These are phyloP conservation scores for Nakazawaea anatomiae DNA, from an alignment of 805 yeast species.

Conservation along the genomic window DNA sequence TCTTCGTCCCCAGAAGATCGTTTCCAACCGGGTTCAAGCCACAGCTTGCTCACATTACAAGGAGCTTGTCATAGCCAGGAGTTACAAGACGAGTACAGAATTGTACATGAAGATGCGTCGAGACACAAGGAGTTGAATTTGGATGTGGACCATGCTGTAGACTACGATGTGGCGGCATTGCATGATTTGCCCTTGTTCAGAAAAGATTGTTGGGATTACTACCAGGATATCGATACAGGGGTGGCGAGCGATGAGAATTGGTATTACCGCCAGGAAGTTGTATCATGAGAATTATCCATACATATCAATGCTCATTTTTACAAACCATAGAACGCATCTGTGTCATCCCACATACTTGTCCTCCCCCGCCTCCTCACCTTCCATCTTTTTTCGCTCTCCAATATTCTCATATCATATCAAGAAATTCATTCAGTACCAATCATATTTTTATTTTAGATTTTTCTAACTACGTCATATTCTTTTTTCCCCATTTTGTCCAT, in stretches of 20 bases:
- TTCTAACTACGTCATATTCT: no score
- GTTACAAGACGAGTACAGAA: slow-evolving; percentile 32
- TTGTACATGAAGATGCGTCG: slow-evolving; percentile 9
- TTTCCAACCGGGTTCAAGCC: no score
- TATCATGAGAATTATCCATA: no score
- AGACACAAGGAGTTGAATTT: slow-evolving; percentile 1
- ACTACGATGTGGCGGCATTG: not conserved
- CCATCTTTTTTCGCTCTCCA: no score
- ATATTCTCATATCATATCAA: no score
- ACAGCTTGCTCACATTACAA: slow-evolving; percentile 15
- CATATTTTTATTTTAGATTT: no score
- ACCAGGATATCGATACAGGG: not conserved
- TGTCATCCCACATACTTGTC: no score
- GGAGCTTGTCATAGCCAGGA: slow-evolving; percentile 34
- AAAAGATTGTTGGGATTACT: slow-evolving; percentile 7
- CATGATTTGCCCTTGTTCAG: slow-evolving; percentile 5
- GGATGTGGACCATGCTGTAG: not conserved
- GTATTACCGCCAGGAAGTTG: slow-evolving; percentile 1
- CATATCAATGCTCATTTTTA: no score
- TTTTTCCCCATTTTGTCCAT: no score
- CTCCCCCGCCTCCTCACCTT: no score
- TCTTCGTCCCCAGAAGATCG: not conserved
- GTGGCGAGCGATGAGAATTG: not conserved
- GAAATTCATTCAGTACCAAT: no score
- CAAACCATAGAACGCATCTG: no score